These are phyloP conservation scores for Aquilaria yunnanensis DNA, from an alignment of 345 rosid genomes.

Conservation along the genomic window DNA sequence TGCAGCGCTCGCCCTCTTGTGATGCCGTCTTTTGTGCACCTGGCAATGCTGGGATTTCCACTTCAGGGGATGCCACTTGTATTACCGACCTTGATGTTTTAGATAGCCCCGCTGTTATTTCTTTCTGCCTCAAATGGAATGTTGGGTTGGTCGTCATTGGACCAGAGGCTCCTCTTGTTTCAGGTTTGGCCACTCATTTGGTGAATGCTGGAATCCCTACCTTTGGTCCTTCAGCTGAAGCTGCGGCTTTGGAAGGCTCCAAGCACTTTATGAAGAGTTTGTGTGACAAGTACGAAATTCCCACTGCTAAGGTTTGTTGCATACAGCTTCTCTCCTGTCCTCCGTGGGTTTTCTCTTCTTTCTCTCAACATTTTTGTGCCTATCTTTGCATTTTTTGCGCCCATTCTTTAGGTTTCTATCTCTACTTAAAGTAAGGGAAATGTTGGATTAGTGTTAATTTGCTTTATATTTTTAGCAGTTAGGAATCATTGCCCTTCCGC, in stretches of 20 bases:
- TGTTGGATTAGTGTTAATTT: no score
- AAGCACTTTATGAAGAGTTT: constrained; percentile 89
- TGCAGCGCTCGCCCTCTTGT: constrained; percentile 72
- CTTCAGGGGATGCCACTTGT: constrained; percentile 78
- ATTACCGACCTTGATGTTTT: constrained; percentile 55
- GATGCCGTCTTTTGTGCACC: constrained; percentile 81
- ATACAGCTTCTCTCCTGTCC: not conserved
- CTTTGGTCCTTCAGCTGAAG: constrained; percentile 92
- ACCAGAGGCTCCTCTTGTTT: constrained; percentile 93
- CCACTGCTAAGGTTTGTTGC: constrained; percentile 82
- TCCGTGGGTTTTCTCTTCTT: not conserved
- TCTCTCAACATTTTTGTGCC: not conserved
- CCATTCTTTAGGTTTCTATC: not conserved
- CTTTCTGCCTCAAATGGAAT: constrained; percentile 54
- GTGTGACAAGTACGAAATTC: constrained; percentile 80
- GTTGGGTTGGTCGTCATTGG: constrained; percentile 86
- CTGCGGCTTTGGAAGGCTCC: constrained; percentile 97
- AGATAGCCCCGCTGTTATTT: constrained; percentile 60
- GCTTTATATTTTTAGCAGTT: no score
- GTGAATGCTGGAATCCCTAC: constrained; percentile 64
- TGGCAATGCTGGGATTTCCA: constrained; percentile 85
- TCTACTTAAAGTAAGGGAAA: no score
- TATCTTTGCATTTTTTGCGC: not conserved
- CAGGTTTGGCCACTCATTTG: constrained; percentile 78
- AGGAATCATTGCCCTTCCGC: no score